These are phyloP conservation scores for Triticum timopheevii DNA, from an alignment of 176 grass and related monocot genomes.

Conservation along the genomic window DNA sequence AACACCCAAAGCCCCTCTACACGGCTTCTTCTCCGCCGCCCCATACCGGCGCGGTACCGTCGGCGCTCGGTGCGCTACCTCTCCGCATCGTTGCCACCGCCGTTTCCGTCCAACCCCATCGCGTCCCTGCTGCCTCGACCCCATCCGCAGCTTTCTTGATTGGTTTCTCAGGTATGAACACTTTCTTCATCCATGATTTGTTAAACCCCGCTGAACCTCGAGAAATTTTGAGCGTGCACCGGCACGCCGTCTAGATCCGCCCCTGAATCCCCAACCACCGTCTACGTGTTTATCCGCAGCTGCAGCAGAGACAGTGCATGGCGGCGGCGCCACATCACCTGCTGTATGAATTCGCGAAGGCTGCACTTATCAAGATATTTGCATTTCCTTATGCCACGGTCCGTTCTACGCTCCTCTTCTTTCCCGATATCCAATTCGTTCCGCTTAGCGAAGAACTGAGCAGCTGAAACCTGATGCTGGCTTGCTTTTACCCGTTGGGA, in stretches of 20 bases:
- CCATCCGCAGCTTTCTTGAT: neutral
- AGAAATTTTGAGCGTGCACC: neutral
- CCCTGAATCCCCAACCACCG: neutral
- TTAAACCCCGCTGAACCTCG: neutral
- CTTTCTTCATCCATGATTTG: neutral
- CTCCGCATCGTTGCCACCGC: neutral
- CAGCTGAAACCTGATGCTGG: neutral
- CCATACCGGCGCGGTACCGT: neutral
- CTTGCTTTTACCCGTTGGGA: constrained; percentile 16
- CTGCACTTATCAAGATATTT: constrained; percentile 79
- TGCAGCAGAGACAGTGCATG: constrained; percentile 6
- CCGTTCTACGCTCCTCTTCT: neutral
- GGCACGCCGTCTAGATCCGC: neutral
- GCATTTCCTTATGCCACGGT: constrained; percentile 92
- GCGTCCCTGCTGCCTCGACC: neutral
- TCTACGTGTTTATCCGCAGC: neutral
- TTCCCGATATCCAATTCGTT: neutral
- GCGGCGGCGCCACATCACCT: constrained; percentile 45
- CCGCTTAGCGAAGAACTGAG: neutral
- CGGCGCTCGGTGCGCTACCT: neutral
- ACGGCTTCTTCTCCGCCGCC: neutral
- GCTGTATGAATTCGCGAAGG: constrained; percentile 69
- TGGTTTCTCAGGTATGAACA: neutral
- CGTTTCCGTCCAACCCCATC: neutral
- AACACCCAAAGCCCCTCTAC: neutral